These are phyloP conservation scores for Amorphotheca resinae DNA, from an alignment of 495 filamentous ascomycete genomes.

Conservation along the genomic window DNA sequence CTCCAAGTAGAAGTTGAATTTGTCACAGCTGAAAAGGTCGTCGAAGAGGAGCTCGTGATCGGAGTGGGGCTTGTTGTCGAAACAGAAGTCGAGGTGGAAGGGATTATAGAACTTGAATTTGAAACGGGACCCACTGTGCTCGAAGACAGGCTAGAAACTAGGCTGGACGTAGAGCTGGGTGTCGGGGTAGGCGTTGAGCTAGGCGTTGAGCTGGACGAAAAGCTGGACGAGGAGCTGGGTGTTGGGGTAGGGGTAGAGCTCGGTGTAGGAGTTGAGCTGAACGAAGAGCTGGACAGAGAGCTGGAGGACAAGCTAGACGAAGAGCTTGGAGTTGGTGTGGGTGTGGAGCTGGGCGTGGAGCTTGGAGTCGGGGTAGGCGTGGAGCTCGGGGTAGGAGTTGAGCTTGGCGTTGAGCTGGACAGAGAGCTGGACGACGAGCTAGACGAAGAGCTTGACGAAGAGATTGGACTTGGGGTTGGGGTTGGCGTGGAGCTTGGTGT, in stretches of 20 bases:
- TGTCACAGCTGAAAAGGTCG: neutral
- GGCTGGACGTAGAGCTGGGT: neutral
- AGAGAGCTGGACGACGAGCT: neutral
- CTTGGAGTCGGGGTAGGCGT: neutral
- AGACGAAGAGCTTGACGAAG: neutral
- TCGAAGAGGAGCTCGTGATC: neutral
- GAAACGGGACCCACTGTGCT: neutral
- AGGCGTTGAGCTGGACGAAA: neutral
- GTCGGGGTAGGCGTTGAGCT: neutral
- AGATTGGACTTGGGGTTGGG: neutral
- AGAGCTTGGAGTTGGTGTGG: neutral
- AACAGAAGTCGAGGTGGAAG: neutral
- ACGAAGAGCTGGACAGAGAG: neutral
- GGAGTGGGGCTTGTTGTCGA: neutral
- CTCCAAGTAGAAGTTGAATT: neutral
- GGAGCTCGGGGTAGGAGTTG: neutral
- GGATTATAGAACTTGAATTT: neutral
- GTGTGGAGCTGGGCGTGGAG: constrained; percentile 2
- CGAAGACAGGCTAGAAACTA: neutral
- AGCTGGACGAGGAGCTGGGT: neutral
- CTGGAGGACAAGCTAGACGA: neutral
- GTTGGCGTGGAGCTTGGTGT: neutral
- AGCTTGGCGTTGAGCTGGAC: neutral
- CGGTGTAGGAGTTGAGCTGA: neutral
- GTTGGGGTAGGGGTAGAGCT: neutral